These are phyloP conservation scores for Septoria petroselini DNA, from an alignment of 2,329 filamentous ascomycete species.

Conservation along the genomic window DNA sequence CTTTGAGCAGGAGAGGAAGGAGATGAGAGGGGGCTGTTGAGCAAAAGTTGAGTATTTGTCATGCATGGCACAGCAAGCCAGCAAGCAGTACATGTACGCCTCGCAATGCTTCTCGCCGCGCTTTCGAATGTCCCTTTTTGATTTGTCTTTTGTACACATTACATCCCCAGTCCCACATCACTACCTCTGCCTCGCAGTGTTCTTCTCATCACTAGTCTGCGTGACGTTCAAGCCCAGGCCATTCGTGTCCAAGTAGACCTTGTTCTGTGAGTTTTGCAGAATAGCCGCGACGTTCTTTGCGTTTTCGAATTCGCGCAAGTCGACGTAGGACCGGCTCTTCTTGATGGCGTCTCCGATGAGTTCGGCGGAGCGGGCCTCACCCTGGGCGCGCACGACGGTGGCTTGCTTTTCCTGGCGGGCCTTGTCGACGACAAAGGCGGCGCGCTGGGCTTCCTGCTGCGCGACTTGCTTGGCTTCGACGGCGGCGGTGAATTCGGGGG, in stretches of 20 bases:
- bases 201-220: constrained; percentile 22
- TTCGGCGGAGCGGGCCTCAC: constrained; percentile 96
- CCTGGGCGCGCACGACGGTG: constrained; percentile 96
- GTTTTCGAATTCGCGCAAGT: constrained; percentile 97
- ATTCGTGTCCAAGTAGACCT: constrained; percentile 86
- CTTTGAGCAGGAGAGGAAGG: no score
- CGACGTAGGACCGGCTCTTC: constrained; percentile 96
- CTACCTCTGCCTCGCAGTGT: constrained; percentile 6
- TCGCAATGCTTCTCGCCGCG: constrained; percentile 2
- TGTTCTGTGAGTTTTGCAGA: constrained; percentile 87
- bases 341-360: constrained; percentile 99
- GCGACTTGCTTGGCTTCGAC: constrained; percentile 69
- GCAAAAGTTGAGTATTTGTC: constrained; percentile 18
- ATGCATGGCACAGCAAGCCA: constrained; percentile 10
- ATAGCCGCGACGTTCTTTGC: constrained; percentile 83
- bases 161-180: neutral
- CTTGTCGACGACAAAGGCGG: constrained; percentile 97
- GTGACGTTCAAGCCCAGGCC: constrained; percentile 86
- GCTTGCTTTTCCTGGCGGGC: constrained; percentile 99
- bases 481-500: constrained; percentile 65
- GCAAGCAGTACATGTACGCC: neutral
- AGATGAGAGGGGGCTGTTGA: neutral
- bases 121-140: constrained; percentile 1
- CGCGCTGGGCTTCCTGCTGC: constrained; percentile 91
- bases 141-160: constrained; percentile 6